Evolutionary conservation across 257 asterid genomes (phyloP), one percentile per base, ranked within the genome.

Genomic region (Forsythia suspensa): DNA sequence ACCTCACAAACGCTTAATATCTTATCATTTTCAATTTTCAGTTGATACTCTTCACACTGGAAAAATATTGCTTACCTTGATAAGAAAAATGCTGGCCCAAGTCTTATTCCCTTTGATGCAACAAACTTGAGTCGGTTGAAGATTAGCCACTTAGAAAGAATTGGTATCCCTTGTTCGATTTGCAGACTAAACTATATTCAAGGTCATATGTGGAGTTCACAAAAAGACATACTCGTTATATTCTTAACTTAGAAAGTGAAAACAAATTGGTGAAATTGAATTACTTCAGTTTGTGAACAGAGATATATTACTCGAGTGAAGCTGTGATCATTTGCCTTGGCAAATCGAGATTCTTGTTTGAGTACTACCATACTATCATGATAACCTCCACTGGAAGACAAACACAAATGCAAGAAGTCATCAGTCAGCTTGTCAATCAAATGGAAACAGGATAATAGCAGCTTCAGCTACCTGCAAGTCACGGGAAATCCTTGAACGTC

Each of bases 131-230:
- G 92, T 73, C 97, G 89, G 76, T 93, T 95, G 88, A 95, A 95
- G 87, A 92, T 92, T 77, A 91, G 85, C 99, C 98, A 93, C 87
- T 91, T 91, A 24, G 97, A 91, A 78, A 91, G 90, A 87, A 95
- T 89, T 72, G 99, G 98, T 80, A 95, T 84, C 78, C 99, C 99
- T 89, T 95, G 99, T 78, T 95, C 99, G 79, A 95, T 92, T 88
- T 91, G 97, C 86, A 95, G 86, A 82, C 87, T 92, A 88, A 93
- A 89, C 98, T 95, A 91, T 86, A 90, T 75, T 74, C 71, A 82
- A 74, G 79, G 76, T 72, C 77, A 43, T 57, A 44, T 70, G 41
- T 29, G 57, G 39, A 21, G 72, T 70, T 55, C 24, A 80, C 55
- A 72, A 82, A 63, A 40, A 29, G 41, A 10, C 24, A 37, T 12